Evolutionary conservation across 1,284 basidiomycete species (phyloP).

Genomic region (Ustilago esculenta): DNA sequence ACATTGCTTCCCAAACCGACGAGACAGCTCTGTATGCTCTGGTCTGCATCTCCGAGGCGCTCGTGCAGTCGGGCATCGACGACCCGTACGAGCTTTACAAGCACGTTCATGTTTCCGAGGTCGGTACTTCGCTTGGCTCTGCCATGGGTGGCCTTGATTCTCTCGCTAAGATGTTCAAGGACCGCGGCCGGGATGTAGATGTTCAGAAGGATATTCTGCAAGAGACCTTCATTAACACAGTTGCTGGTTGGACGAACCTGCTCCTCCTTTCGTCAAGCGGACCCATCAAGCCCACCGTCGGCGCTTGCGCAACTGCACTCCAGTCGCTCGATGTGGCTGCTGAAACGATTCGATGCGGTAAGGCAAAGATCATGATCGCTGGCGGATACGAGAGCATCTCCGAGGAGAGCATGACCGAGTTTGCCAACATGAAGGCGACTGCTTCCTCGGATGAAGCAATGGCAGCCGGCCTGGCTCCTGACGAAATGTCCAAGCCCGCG

Average conservation of each 20-base stretch:
- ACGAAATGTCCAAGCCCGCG: constrained; percentile 97
- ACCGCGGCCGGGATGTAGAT: constrained; percentile 93
- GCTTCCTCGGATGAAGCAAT: constrained; percentile 96
- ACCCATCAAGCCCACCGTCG: constrained; percentile 97
- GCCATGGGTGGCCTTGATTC: constrained; percentile 90
- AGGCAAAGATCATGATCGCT: constrained; percentile 98
- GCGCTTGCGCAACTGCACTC: constrained; percentile 95
- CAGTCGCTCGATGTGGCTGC: constrained; percentile 98
- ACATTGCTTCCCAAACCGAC: constrained; percentile 93
- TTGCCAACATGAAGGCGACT: constrained; percentile 98
- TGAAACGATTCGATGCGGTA: constrained; percentile 90
- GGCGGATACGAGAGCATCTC: constrained; percentile 98
- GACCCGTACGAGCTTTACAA: constrained; percentile 84
- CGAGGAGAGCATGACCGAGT: constrained; percentile 93
- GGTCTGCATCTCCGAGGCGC: constrained; percentile 90
- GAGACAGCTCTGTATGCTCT: constrained; percentile 97
- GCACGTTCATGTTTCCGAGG: constrained; percentile 93
- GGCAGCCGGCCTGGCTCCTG: constrained; percentile 95
- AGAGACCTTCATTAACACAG: constrained; percentile 75
- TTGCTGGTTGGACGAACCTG: constrained; percentile 92
- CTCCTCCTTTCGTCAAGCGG: constrained; percentile 73
- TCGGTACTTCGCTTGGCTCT: constrained; percentile 72
- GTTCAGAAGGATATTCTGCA: constrained; percentile 98
- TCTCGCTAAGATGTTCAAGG: constrained; percentile 84
- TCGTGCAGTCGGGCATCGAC: constrained; percentile 93